Evolutionary conservation across 305 asterid species (phyloP), one percentile per base, ranked within the genome.

Genomic region (Ilex paraguariensis): DNA sequence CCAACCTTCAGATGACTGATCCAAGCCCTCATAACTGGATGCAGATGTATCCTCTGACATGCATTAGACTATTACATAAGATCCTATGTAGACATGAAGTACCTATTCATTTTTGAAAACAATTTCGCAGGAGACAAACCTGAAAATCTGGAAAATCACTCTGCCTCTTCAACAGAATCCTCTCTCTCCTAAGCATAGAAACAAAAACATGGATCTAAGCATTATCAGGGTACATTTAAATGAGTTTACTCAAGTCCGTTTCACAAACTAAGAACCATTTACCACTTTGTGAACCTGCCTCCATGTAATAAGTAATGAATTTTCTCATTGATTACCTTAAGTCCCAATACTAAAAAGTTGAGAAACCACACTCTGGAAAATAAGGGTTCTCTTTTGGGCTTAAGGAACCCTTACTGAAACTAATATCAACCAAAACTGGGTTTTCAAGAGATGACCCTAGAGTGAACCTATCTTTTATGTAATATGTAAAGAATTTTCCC

Each of bases 81-180:
- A 57, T n/a, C 50, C 33, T 15, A 45, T 59, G 58, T 40, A 56
- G n/a, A 56, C 36, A 55, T 54, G 36, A 53, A 42, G 39, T 31
- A 44, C 42, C 17, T 56, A 54, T 13, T 49, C 44, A 55, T 12
- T 31, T 9, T 57, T 33, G 32, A 31, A 52, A 42, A 56, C 13
- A 71, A 30, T 14, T 46, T 66, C 56, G 61, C 31, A 63, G 39
- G 62, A 60, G 59, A 66, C 31, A 39, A 59, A 88, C 98, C 98
- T 77, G 96, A 71, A 70, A 86, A 84, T 67, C 90, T 92, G 13
- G 90, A 73, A 68, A 80, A 92, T 95, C 96, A 91, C 56, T 86
- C 74, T 14, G 63, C 66, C 50, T 73, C 87, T 21, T 70, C 91
- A 7, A 81, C 75, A 31, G 88, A 79, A 57, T 74, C 84, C 55